Conservation (phyloP, 2,329 filamentous ascomycete genomes). For the Diaporthe destruens region DNA sequence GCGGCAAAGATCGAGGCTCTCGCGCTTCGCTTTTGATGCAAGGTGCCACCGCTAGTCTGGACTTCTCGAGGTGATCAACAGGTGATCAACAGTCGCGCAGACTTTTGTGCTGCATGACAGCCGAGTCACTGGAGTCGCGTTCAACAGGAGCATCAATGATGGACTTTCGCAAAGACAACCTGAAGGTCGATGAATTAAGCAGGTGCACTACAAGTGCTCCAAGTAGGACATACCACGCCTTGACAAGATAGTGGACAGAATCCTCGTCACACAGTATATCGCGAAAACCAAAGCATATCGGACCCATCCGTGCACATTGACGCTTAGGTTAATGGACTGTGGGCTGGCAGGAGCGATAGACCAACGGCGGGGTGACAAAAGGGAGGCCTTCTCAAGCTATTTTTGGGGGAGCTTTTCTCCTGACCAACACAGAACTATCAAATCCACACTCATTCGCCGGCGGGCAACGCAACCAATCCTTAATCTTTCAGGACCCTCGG, state of each 20-base stretch:
- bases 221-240: background rate
- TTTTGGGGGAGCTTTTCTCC: no score
- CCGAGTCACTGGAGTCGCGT: background rate
- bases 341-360: no score
- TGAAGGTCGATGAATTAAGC: no score
- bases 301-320: background rate
- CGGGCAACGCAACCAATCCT: no score
- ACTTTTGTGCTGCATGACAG: background rate
- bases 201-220: background rate
- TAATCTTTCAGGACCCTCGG: no score
- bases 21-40: background rate
- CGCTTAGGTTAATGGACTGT: no score
- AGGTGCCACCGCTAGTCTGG: background rate
- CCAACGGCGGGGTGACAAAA: no score
- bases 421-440: no score
- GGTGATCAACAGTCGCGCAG: background rate
- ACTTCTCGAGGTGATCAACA: background rate
- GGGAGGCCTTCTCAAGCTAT: no score
- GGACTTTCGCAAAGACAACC: no score
- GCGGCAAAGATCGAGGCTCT: background rate
- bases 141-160: no score
- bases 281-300: background rate
- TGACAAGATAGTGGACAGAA: background rate
- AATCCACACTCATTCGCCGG: no score
- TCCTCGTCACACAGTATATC: background rate